Conservation (phyloP, 345 rosid species). For the Excoecaria agallocha region DNA sequence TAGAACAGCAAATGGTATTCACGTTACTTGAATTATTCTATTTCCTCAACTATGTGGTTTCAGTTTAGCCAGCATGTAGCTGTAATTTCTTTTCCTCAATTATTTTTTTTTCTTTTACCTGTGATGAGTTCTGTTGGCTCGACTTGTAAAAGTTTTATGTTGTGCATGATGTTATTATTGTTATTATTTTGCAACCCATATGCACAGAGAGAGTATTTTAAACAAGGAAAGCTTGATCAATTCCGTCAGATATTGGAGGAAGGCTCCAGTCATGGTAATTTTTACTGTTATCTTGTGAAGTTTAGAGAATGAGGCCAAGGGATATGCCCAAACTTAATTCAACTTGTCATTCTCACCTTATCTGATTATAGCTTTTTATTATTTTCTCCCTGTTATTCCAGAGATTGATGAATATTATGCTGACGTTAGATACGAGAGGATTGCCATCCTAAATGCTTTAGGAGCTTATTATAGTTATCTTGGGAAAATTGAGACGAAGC, state of each 20-base stretch:
- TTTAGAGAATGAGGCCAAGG: background rate
- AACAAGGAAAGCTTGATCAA: constrained; percentile 88
- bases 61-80: background rate
- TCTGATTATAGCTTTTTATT: background rate
- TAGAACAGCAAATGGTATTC: background rate
- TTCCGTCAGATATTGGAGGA: constrained; percentile 94
- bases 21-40: background rate
- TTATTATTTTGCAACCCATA: background rate
- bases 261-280: constrained; percentile 88
- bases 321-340: background rate
- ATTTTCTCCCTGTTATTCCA: constrained; percentile 19
- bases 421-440: constrained; percentile 92
- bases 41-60: background rate
- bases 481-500: constrained; percentile 85
- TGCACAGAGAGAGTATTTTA: constrained; percentile 90
- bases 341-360: background rate
- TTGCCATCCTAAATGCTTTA: constrained; percentile 87
- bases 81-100: background rate
- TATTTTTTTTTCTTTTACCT: background rate
- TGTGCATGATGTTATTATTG: background rate
- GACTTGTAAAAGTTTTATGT: background rate
- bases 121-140: background rate
- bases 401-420: constrained; percentile 98
- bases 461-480: constrained; percentile 93
- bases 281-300: background rate